Conservation (phyloP, 441 rosid species). For the Erodium texanum region DNA sequence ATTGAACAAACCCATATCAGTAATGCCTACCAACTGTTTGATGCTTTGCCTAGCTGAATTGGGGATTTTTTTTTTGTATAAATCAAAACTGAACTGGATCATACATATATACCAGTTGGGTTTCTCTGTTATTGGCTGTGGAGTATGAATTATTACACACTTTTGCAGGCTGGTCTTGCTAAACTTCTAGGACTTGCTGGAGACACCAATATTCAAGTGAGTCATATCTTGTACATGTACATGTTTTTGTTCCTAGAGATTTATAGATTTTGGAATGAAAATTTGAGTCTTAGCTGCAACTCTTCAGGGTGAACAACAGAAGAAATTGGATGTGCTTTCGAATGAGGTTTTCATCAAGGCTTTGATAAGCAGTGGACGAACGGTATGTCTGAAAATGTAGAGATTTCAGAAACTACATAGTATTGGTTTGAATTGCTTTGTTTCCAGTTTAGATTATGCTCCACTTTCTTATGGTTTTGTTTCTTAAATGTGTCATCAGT, state of each 20-base stretch:
- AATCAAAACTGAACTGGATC: neutral
- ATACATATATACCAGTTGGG: neutral
- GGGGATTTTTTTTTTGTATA: neutral
- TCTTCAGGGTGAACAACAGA: conserved; percentile 88
- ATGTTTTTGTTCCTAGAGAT: neutral
- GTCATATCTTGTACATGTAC: neutral
- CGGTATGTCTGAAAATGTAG: conserved; percentile 42
- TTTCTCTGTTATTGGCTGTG: neutral
- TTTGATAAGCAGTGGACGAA: conserved; percentile 90
- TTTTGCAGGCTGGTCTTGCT: conserved; percentile 88
- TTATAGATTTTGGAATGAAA: neutral
- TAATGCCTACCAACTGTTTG: neutral
- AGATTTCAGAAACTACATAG: neutral
- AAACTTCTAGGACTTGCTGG: conserved; percentile 93
- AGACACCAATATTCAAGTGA: conserved; percentile 85
- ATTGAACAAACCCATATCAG: neutral
- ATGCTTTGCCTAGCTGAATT: neutral
- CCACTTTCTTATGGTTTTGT: conserved; percentile 15
- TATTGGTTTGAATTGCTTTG: neutral
- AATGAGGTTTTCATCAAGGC: conserved; percentile 92
- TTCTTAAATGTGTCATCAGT: conserved; percentile 31
- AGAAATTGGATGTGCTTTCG: conserved; percentile 91
- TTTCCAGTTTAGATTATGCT: neutral
- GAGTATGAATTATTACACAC: neutral
- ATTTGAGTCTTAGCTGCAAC: conserved; percentile 9